Conservation (phyloP, 2,329 filamentous ascomycete species). For the Tolypocladium amazonense region DNA sequence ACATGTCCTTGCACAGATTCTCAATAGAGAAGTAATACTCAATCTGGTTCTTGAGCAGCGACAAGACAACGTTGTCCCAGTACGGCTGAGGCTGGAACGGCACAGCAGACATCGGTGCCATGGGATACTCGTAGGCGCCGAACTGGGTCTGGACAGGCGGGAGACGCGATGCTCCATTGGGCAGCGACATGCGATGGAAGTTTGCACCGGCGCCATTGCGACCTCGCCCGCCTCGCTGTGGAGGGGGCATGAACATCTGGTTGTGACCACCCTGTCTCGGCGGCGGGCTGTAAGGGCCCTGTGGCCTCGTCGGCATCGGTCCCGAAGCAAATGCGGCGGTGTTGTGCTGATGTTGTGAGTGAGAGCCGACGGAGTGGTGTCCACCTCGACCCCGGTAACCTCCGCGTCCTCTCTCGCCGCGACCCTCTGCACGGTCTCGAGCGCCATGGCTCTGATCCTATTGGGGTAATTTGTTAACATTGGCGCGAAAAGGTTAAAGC, state of each 20-base stretch:
- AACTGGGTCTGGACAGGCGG: constrained; percentile 25
- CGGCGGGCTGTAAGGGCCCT: constrained; percentile 33
- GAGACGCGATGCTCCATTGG: constrained; percentile 23
- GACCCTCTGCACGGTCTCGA: constrained; percentile 24
- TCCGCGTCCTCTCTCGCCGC: constrained; percentile 31
- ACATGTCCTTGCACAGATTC: constrained; percentile 90
- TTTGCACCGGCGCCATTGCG: constrained; percentile 20
- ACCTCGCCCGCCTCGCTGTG: constrained; percentile 23
- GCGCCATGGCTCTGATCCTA: constrained; percentile 17
- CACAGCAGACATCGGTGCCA: constrained; percentile 26
- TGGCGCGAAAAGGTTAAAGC: not conserved
- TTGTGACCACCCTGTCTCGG: constrained; percentile 27
- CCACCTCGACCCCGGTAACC: constrained; percentile 34
- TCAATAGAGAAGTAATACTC: constrained; percentile 98
- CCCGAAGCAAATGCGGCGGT: constrained; percentile 20
- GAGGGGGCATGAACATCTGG: constrained; percentile 19
- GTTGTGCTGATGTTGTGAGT: constrained; percentile 22
- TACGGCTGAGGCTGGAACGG: constrained; percentile 29
- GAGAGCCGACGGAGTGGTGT: constrained; percentile 25
- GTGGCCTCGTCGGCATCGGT: constrained; percentile 19
- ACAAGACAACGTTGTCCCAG: constrained; percentile 39
- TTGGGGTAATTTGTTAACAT: constrained; percentile 1
- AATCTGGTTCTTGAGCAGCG: constrained; percentile 40
- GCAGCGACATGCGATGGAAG: constrained; percentile 29
- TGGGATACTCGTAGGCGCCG: constrained; percentile 26